These are phyloP conservation scores for Cytospora piceae DNA, from an alignment of 2,329 filamentous ascomycete species.

Conservation along the genomic window DNA sequence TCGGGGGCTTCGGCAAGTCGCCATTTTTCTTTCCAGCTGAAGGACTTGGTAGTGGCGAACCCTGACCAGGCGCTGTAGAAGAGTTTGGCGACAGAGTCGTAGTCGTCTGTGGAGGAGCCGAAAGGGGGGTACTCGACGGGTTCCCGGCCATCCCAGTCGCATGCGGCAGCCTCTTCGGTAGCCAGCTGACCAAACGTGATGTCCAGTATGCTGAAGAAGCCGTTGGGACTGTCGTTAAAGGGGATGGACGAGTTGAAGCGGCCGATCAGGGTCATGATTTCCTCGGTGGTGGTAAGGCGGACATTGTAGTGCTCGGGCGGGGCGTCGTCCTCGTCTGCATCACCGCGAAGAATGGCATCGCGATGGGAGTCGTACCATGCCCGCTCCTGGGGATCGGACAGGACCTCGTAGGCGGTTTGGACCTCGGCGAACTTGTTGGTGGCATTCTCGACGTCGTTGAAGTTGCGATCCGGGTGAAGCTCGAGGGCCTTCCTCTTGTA, in stretches of 20 bases:
- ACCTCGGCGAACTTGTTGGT: conserved; percentile 89
- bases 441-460: conserved; percentile 79
- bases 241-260: conserved; percentile 78
- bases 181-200: conserved; percentile 81
- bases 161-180: conserved; percentile 77
- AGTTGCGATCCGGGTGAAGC: conserved; percentile 93
- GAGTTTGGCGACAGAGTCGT: conserved; percentile 73
- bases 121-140: conserved; percentile 78
- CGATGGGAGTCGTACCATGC: conserved; percentile 98
- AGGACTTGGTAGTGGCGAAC: conserved; percentile 84
- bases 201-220: conserved; percentile 82
- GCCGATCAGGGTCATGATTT: conserved; percentile 77
- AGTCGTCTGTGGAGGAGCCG: conserved; percentile 73
- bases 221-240: conserved; percentile 77
- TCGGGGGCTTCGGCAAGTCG: conserved; percentile 85
- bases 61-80: conserved; percentile 84
- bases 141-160: conserved; percentile 66
- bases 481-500: conserved; percentile 91
- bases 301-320: conserved; percentile 57
- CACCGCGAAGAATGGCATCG: conserved; percentile 76
- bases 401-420: conserved; percentile 91
- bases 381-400: conserved; percentile 92
- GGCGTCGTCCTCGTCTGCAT: conserved; percentile 51
- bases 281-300: conserved; percentile 76
- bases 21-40: conserved; percentile 88